Evolutionary conservation across 768 basidiomycete species (phyloP), one percentile per base, ranked within the genome.

Genomic region (Collybia nuda): DNA sequence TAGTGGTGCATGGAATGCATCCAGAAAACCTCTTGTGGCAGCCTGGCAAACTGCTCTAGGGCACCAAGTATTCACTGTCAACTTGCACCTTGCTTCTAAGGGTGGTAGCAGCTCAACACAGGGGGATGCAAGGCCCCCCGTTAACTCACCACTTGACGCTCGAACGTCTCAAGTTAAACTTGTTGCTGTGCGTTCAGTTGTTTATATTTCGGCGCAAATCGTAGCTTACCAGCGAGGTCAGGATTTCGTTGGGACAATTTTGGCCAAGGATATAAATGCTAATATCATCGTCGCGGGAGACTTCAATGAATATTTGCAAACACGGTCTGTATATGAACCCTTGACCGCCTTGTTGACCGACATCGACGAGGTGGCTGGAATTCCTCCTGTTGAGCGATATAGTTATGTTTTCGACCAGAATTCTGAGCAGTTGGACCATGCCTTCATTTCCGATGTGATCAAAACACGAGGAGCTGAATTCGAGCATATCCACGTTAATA

Each of bases 401-500:
- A 82, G 74, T 29, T 86, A 85, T 56, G 75, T 79, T 26, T 85
- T 78, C 61, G 79, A 83, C 57, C 78, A 81, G 57, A 79, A 81
- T 61, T 70, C 69, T 3, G 70, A 84, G 61, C 78, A 82, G 56
- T 76, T 85, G 40, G 82, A 85, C 62, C 82, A 85, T 58, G 67
- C 74, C 15, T 79, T 84, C 57, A 63, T 84, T 44, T 81, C 79
- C 5, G 56, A 66, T 15, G 73, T 76, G 6, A 61, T 85, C 32
- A 67, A 63, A 39, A 43, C 50, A 26, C 67, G 77, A n/a, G 67
- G 68, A 7, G 68, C 70, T 9, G 62, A 76, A 48, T 75, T 79
- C 35, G 78, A 85, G 54, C 82, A 85, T 53, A 70, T 85, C 19
- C 83, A 85, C 61, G 73, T 82, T 26, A 85, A 85, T 56, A 82